phyloP scores from a whole-genome alignment of 78 protist genomes.

The Dictyostelium capitatum region DNA sequence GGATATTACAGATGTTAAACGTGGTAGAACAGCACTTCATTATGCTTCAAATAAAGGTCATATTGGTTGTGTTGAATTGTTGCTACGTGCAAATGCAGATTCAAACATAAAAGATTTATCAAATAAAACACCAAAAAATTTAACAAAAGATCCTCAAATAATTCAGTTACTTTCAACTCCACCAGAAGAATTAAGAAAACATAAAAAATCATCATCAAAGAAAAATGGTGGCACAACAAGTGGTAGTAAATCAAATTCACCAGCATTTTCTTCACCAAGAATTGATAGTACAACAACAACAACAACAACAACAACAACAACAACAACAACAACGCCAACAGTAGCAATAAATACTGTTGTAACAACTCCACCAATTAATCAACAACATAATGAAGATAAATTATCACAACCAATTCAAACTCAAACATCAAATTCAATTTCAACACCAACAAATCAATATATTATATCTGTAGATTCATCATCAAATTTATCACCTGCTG shows the following conservation, averaged over 20 bases:
- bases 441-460: conserved; percentile 8
- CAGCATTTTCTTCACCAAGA: background rate
- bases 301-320: background rate
- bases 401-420: background rate
- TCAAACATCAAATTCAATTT: background rate
- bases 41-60: conserved; percentile 68
- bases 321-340: background rate
- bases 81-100: conserved; percentile 62
- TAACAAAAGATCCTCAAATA: conserved; percentile 61
- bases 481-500: background rate
- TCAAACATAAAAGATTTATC: conserved; percentile 49
- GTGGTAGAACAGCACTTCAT: conserved; percentile 77
- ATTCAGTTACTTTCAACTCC: conserved; percentile 18
- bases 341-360: background rate
- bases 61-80: conserved; percentile 71
- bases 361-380: background rate
- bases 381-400: background rate
- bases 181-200: background rate
- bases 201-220: conserved; percentile 12
- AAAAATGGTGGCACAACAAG: background rate
- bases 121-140: conserved; percentile 58
- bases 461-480: background rate
- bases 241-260: conserved; percentile 7
- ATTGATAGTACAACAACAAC: background rate
- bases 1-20: conserved; percentile 63